Evolutionary conservation across 176 grass and related monocot species (phyloP), one percentile per base, ranked within the genome.

Genomic region (Juncus effusus): DNA sequence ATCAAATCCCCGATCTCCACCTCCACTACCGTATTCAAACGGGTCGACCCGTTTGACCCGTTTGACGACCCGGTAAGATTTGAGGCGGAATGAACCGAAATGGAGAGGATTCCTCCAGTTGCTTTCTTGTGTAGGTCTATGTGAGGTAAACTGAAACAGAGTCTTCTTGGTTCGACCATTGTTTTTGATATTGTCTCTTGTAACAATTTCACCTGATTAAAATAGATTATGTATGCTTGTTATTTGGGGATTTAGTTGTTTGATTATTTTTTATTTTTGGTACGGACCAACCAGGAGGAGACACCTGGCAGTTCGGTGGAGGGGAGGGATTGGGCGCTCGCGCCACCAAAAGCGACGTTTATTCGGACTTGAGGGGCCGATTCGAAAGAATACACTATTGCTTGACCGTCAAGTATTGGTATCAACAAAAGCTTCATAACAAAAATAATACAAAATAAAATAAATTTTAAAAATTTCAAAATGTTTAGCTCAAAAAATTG

Each of bases 371-470:
- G 88, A 36, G 94, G 94, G 56, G 85, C 77, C 54, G 94, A 86
- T 61, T 89, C 88, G 76, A 97, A 97, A 58, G 94, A 92, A 80
- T 97, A 97, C 12, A 97, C 85, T 54, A 97, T 60, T 72, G 94
- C 88, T 89, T 93, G 85, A 38, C 94, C 88, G 80, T 97, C 94
- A 86, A 97, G 94, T 74, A 97, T 92, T 54, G 94, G 94, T 84
- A 42, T 82, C 56, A 97, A 67, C 44, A 84, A 78, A 44, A 97
- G 85, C 94, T 97, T 78, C 75, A 86, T 11, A 13, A 74, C 36
- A 42, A 71, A 74, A 69, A 41, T 16, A 53, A 64, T 75, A 19
- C 67, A 38, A 73, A 3, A 28, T 28, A 28, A 28, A 28, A 28
- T 28, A 40, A 71, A 72, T 79, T 51, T 57, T 44, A 75, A 6